Percentiles rank a stretch among this genome's conserved stretches.
phyloP scores from a whole-genome alignment of 345 rosid genomes.

The Syzygium aromaticum region DNA sequence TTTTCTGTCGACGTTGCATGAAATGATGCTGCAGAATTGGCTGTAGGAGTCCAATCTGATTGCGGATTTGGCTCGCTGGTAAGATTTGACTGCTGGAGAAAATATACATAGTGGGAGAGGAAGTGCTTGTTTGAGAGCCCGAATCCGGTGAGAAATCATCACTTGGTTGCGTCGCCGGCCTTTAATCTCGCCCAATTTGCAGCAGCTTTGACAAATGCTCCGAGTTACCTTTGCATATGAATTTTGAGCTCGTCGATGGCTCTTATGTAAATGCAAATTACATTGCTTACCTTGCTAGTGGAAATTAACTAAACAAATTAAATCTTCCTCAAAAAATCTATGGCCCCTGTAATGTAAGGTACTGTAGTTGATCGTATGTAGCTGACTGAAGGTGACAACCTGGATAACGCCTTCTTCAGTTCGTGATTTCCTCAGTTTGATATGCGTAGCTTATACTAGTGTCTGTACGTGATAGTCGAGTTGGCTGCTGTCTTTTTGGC shows the following conservation, averaged over 20 bases:
- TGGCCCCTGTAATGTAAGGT: background rate
- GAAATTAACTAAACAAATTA: background rate
- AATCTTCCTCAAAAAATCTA: background rate
- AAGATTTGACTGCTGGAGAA: background rate
- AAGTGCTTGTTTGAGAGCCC: background rate
- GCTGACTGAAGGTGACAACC: background rate
- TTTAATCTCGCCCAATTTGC: background rate
- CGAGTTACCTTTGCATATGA: background rate
- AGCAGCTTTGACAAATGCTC: background rate
- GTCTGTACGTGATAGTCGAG: background rate
- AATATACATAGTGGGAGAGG: background rate
- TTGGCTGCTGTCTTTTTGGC: background rate
- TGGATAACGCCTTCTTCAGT: background rate
- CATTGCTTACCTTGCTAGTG: background rate
- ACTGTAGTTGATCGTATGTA: background rate
- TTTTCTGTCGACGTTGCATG: background rate
- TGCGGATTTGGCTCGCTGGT: background rate
- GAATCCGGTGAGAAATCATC: background rate
- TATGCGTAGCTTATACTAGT: background rate
- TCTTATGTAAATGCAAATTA: background rate
- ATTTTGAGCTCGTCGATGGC: background rate
- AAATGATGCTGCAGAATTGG: background rate
- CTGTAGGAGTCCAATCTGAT: background rate
- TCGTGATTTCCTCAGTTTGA: background rate
- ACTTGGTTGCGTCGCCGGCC: background rate